A percentile compares a stretch with the other conserved stretches of the same genome.
phyloP scores from a whole-genome alignment of 768 basidiomycete species.

The Collybia mongolica region DNA sequence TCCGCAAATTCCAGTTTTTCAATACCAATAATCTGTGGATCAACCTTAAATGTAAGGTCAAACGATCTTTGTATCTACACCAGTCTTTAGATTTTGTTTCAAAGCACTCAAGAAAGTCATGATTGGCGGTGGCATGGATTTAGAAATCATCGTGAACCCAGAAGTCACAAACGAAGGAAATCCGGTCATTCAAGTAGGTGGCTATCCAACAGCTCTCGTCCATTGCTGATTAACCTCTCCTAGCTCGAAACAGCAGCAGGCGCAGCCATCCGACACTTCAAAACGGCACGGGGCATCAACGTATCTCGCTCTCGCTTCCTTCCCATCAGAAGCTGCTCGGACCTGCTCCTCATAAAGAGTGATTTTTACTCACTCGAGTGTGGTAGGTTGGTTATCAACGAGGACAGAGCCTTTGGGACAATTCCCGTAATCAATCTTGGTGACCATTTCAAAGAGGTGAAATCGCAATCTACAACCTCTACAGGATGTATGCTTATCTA shows the following conservation, averaged over 20 bases:
- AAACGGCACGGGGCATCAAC: conserved; percentile 74
- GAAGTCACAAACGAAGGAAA: conserved; percentile 69
- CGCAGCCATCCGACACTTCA: conserved; percentile 82
- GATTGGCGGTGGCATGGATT: conserved; percentile 62
- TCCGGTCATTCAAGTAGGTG: conserved; percentile 59
- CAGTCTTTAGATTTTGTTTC: neutral
- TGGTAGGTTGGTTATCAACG: conserved; percentile 69
- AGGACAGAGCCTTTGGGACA: conserved; percentile 59
- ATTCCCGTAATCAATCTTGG: conserved; percentile 84
- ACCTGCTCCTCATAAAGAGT: conserved; percentile 71
- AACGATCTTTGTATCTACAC: neutral
- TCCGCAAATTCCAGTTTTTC: conserved; percentile 81
- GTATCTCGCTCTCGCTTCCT: conserved; percentile 83
- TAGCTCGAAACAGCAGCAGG: conserved; percentile 79
- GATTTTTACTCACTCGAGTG: conserved; percentile 77
- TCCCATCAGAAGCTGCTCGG: conserved; percentile 71
- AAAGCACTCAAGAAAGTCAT: conserved; percentile 76
- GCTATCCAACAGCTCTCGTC: neutral
- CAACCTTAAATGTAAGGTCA: conserved; percentile 11
- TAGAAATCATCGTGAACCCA: conserved; percentile 81
- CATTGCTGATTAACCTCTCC: conserved; percentile 9
- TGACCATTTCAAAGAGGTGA: conserved; percentile 81
- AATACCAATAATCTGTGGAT: conserved; percentile 73
- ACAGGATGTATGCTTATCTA: conserved; percentile 25
- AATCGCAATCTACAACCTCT: neutral